These are phyloP conservation scores for Lobulomyces angularis DNA, from an alignment of 192 early-diverging fungal genomes.

Conservation along the genomic window DNA sequence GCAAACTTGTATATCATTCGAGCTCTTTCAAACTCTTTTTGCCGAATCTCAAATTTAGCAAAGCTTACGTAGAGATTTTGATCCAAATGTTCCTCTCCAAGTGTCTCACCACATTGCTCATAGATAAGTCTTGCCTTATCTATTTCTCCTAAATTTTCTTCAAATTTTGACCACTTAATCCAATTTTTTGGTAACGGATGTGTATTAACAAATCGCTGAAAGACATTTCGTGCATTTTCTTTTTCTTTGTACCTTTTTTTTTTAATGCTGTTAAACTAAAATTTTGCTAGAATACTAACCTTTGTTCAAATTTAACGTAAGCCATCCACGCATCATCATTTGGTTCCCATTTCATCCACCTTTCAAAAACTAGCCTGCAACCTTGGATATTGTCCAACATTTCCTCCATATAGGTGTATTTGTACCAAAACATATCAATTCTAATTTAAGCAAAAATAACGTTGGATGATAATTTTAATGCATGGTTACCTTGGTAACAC, in stretches of 20 bases:
- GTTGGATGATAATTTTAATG: no score
- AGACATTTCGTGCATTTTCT: slow-evolving; percentile 67
- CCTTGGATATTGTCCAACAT: slow-evolving; percentile 78
- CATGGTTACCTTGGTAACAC: no score
- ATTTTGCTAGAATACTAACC: slow-evolving; percentile 23
- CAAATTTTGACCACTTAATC: slow-evolving; percentile 94
- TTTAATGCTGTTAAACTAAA: background rate
- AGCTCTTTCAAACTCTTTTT: slow-evolving; percentile 86
- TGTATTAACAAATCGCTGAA: slow-evolving; percentile 71
- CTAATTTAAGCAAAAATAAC: no score
- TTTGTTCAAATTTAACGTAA: slow-evolving; percentile 85
- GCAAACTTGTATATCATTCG: slow-evolving; percentile 94
- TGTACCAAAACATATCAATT: slow-evolving; percentile 62
- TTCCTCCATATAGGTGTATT: slow-evolving; percentile 98
- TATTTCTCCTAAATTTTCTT: slow-evolving; percentile 65
- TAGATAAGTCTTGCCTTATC: slow-evolving; percentile 79
- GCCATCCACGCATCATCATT: slow-evolving; percentile 83
- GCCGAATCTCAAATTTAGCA: slow-evolving; percentile 86
- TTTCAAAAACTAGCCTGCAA: slow-evolving; percentile 85
- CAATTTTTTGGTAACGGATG: slow-evolving; percentile 91
- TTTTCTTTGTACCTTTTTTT: slow-evolving; percentile 53
- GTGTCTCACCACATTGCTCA: slow-evolving; percentile 68
- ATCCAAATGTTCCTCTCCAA: slow-evolving; percentile 84
- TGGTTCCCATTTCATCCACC: slow-evolving; percentile 99
- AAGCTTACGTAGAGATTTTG: slow-evolving; percentile 91